A percentile compares a stretch with the other conserved stretches of the same genome.
phyloP scores from a whole-genome alignment of 2,329 filamentous ascomycete genomes.

The Verticillium isaacii region DNA sequence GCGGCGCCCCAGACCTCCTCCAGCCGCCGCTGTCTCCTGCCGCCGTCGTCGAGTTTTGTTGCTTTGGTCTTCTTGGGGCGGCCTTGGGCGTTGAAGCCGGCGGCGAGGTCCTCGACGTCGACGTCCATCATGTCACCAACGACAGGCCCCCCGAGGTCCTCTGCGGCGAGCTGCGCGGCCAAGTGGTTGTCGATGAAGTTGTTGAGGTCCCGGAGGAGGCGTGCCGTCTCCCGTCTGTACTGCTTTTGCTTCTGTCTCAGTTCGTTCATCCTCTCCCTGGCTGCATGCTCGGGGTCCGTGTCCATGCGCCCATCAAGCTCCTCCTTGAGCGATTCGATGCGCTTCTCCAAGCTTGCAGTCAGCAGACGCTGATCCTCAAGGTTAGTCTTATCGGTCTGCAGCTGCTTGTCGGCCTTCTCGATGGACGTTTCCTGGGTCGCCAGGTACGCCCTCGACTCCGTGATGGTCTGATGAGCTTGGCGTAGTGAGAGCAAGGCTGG shows the following conservation, averaged over 20 bases:
- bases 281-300: conserved; percentile 56
- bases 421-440: conserved; percentile 35
- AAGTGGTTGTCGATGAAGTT: conserved; percentile 68
- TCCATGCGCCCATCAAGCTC: conserved; percentile 52
- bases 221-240: conserved; percentile 57
- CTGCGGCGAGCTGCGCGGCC: conserved; percentile 72
- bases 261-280: conserved; percentile 56
- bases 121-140: conserved; percentile 70
- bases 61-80: conserved; percentile 45
- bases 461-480: conserved; percentile 58
- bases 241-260: conserved; percentile 53
- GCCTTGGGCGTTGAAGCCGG: conserved; percentile 56
- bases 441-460: conserved; percentile 59
- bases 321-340: conserved; percentile 55
- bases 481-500: conserved; percentile 69
- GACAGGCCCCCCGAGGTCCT: conserved; percentile 77
- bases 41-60: conserved; percentile 26
- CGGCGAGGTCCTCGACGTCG: conserved; percentile 52
- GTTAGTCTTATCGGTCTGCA: conserved; percentile 46
- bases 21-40: conserved; percentile 52
- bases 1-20: conserved; percentile 57
- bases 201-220: conserved; percentile 59
- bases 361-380: conserved; percentile 53
- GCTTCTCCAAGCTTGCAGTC: conserved; percentile 45
- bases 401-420: conserved; percentile 36